These are phyloP conservation scores for Liriodendron chinense DNA, from an alignment of 164 flowering plant species.

Conservation along the genomic window DNA sequence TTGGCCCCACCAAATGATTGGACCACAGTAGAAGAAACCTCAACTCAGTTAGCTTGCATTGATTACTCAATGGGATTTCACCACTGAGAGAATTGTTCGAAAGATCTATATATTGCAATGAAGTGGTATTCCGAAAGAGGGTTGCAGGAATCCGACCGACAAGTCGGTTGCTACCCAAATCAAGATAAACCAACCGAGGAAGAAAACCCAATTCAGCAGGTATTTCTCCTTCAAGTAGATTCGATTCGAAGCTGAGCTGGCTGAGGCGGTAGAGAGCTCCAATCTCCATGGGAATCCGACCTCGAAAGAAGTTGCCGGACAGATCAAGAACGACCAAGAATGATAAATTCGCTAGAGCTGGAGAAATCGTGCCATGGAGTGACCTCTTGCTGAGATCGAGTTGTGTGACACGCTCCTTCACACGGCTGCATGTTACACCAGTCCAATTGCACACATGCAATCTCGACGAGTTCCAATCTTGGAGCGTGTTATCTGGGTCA, in stretches of 20 bases:
- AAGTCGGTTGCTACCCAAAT: constrained; percentile 62
- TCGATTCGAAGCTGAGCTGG: constrained; percentile 62
- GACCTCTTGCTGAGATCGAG: constrained; percentile 55
- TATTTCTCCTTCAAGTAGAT: constrained; percentile 56
- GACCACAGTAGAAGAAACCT: constrained; percentile 82
- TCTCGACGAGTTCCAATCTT: constrained; percentile 48
- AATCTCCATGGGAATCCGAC: constrained; percentile 61
- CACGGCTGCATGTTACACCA: constrained; percentile 54
- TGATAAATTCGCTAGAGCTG: constrained; percentile 49
- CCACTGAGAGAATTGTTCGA: constrained; percentile 80
- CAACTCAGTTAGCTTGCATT: constrained; percentile 48
- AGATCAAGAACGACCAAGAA: constrained; percentile 61
- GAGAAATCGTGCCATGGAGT: constrained; percentile 62
- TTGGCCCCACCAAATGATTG: constrained; percentile 52
- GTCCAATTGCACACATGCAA: constrained; percentile 71
- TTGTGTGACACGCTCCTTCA: constrained; percentile 28
- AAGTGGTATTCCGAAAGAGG: constrained; percentile 56
- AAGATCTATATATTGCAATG: constrained; percentile 67
- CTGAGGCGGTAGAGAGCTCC: constrained; percentile 43
- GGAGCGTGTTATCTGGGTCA: constrained; percentile 49
- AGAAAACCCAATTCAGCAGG: constrained; percentile 59
- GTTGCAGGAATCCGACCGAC: constrained; percentile 48
- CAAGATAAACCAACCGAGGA: constrained; percentile 45
- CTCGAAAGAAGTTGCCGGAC: constrained; percentile 58
- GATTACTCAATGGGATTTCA: constrained; percentile 43